Evolutionary conservation across 2,329 filamentous ascomycete genomes (phyloP).

Genomic region (Fusarium keratoplasticum): DNA sequence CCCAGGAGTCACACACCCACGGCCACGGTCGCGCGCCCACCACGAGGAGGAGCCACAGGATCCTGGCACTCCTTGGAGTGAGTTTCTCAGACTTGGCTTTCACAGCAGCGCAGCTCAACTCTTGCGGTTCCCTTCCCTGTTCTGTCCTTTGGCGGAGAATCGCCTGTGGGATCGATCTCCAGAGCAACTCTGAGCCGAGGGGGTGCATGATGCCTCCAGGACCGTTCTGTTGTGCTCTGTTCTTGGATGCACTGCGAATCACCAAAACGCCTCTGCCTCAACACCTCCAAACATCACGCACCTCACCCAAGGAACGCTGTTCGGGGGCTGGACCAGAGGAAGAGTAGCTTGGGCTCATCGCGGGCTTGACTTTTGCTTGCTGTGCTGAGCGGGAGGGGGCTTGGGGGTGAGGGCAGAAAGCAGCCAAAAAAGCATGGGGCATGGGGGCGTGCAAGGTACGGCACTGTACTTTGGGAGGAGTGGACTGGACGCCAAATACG

Average conservation of each 20-base stretch:
- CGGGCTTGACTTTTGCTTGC: slow-evolving; percentile 17
- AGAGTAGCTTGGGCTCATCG: slow-evolving; percentile 23
- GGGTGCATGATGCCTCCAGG: background rate
- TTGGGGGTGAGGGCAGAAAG: slow-evolving; percentile 35
- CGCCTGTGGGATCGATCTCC: background rate
- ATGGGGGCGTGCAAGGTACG: slow-evolving; percentile 40
- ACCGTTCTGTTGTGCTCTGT: background rate
- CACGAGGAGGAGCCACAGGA: slow-evolving; percentile 15
- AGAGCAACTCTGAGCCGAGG: background rate
- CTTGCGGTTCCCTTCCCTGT: background rate
- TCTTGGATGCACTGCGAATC: background rate
- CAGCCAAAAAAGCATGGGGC: slow-evolving; percentile 6
- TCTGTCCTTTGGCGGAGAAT: background rate
- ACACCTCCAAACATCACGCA: slow-evolving; percentile 17
- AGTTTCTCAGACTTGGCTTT: slow-evolving; percentile 8
- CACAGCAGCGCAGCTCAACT: background rate
- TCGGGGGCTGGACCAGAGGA: slow-evolving; percentile 34
- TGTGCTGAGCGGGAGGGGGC: slow-evolving; percentile 18
- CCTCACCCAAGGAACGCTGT: slow-evolving; percentile 37
- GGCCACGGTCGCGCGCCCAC: slow-evolving; percentile 19
- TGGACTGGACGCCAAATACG: slow-evolving; percentile 20
- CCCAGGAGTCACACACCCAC: slow-evolving; percentile 35
- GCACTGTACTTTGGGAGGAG: slow-evolving; percentile 7
- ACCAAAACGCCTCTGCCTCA: slow-evolving; percentile 26
- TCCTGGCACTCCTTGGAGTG: slow-evolving; percentile 16